phyloP scores from a whole-genome alignment of 768 basidiomycete species.

The Boletus pseudo-olivaceus region DNA sequence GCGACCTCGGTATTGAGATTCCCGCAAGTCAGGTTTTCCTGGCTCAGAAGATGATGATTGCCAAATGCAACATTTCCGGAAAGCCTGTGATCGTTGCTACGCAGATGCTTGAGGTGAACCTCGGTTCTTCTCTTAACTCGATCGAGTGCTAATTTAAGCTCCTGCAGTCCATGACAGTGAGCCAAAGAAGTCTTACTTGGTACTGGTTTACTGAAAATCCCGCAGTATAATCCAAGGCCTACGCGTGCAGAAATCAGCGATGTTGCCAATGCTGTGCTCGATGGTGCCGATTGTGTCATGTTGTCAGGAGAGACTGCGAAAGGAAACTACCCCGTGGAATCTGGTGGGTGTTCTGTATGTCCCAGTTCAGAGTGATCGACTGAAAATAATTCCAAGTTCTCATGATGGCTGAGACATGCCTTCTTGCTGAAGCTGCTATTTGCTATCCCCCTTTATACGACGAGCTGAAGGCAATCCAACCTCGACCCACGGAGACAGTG shows the following conservation, averaged over 20 bases:
- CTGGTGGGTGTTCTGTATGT: conserved; percentile 51
- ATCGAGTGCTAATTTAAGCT: conserved; percentile 8
- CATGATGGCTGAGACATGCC: conserved; percentile 99
- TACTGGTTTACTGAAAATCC: conserved; percentile 6
- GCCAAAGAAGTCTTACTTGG: conserved; percentile 8
- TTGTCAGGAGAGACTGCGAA: conserved; percentile 99
- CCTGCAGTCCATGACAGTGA: conserved; percentile 88
- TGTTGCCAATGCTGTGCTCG: conserved; percentile 98
- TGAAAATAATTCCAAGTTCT: conserved; percentile 52
- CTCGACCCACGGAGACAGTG: conserved; percentile 86
- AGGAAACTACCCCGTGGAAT: conserved; percentile 93
- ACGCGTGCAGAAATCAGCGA: conserved; percentile 99
- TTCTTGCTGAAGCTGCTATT: conserved; percentile 93
- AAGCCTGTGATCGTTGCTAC: conserved; percentile 99
- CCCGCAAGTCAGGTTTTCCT: conserved; percentile 99
- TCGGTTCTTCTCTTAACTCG: not conserved
- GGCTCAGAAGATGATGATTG: conserved; percentile 99
- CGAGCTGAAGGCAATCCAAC: conserved; percentile 73
- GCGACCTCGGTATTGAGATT: conserved; percentile 98
- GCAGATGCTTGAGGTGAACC: conserved; percentile 92
- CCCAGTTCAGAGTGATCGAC: not conserved
- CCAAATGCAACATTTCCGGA: conserved; percentile 96
- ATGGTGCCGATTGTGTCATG: conserved; percentile 99
- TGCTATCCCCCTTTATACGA: conserved; percentile 94
- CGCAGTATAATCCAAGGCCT: conserved; percentile 93